These are phyloP conservation scores for Nothophaeocryptopus gaeumannii DNA, from an alignment of 2,329 filamentous ascomycete species.

Conservation along the genomic window DNA sequence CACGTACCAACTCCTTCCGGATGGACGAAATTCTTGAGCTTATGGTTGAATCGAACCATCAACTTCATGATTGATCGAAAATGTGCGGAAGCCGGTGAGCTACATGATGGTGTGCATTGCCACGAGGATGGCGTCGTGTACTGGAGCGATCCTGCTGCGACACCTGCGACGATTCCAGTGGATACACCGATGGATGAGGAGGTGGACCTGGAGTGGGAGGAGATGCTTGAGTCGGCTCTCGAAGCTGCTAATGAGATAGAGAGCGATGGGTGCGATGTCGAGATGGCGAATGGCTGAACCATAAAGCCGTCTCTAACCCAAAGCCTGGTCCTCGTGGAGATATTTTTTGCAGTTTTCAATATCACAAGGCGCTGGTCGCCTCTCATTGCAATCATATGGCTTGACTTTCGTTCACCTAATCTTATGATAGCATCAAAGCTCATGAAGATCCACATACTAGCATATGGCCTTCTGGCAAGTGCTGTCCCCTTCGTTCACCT, in stretches of 20 bases:
- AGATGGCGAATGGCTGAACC: neutral
- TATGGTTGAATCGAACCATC: conserved; percentile 10
- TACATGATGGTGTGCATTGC: conserved; percentile 9
- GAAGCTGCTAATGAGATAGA: neutral
- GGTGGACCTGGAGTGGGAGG: neutral
- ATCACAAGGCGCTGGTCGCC: too few relatives aligned
- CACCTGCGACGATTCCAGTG: conserved; percentile 1
- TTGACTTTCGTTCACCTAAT: too few relatives aligned
- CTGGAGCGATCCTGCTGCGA: neutral
- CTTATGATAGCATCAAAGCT: too few relatives aligned
- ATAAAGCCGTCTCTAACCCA: neutral
- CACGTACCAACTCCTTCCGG: conserved; percentile 10
- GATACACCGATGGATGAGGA: neutral
- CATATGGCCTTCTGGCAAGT: too few relatives aligned
- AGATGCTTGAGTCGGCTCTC: neutral
- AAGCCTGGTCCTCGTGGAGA: neutral
- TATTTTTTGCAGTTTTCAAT: too few relatives aligned
- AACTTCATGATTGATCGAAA: conserved; percentile 7
- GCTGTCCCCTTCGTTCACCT: too few relatives aligned
- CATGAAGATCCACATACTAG: too few relatives aligned
- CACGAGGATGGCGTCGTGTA: conserved; percentile 2
- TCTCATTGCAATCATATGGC: too few relatives aligned
- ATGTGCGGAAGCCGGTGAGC: neutral
- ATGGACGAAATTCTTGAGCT: conserved; percentile 7
- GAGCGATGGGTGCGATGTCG: neutral